phyloP scores from a whole-genome alignment of 139 green algal species.

The Volvox africanus region DNA sequence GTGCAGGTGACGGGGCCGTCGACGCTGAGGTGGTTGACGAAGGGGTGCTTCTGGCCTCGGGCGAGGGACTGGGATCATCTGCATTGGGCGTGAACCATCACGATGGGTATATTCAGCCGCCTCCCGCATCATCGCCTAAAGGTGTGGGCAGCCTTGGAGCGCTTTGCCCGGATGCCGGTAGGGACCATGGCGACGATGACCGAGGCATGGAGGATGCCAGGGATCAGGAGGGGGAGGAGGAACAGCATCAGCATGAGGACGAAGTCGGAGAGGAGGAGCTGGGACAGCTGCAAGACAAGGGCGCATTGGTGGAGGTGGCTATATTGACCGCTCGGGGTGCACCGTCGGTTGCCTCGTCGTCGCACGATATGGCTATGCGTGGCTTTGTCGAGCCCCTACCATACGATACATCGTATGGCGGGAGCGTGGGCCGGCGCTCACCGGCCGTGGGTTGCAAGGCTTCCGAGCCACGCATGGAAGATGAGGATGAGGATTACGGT shows the following conservation, averaged over 20 bases:
- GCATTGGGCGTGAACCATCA: background rate
- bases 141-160: background rate
- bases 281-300: background rate
- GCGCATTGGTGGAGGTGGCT: background rate
- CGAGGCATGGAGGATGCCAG: too few relatives aligned
- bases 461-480: background rate
- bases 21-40: background rate
- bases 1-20: background rate
- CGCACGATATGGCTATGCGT: slow-evolving; percentile 23
- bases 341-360: background rate
- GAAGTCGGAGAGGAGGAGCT: background rate
- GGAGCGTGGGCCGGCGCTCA: background rate
- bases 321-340: background rate
- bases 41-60: background rate
- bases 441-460: background rate
- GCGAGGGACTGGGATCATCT: background rate
- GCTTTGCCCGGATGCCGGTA: too few relatives aligned
- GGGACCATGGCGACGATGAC: background rate
- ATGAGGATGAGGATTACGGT: background rate
- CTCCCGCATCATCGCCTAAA: background rate
- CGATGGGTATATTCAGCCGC: background rate
- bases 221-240: too few relatives aligned
- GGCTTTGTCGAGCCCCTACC: slow-evolving; percentile 39
- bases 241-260: background rate
- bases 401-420: slow-evolving; percentile 14